Evolutionary conservation across 2,329 filamentous ascomycete species (phyloP).

Genomic region (Trichoderma asperellum): DNA sequence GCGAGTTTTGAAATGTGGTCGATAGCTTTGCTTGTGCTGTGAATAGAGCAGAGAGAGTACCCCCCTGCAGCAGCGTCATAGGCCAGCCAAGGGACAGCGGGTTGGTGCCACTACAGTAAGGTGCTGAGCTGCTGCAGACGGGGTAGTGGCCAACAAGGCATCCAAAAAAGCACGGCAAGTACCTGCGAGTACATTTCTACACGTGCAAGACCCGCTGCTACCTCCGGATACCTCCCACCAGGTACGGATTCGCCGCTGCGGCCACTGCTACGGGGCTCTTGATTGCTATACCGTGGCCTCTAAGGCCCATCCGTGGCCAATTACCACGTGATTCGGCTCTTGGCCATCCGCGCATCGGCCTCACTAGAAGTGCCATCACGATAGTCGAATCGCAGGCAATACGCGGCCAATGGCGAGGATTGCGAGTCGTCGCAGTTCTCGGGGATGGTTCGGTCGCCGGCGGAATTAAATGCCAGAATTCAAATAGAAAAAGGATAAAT

Average conservation of each 20-base stretch:
- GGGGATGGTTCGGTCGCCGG: conserved; percentile 4
- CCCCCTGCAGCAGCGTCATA: conserved; percentile 35
- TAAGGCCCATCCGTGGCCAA: background rate
- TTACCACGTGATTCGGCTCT: conserved; percentile 28
- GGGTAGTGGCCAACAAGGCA: background rate
- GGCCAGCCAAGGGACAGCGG: background rate
- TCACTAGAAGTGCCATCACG: background rate
- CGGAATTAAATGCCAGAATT: background rate
- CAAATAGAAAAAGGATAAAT: background rate
- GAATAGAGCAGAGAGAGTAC: background rate
- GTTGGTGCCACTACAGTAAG: background rate
- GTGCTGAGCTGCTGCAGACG: conserved; percentile 11
- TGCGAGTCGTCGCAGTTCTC: background rate
- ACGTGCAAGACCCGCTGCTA: background rate
- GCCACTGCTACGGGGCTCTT: background rate
- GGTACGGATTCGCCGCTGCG: background rate
- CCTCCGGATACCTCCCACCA: background rate
- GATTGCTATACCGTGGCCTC: conserved; percentile 21
- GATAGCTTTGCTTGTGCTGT: conserved; percentile 25
- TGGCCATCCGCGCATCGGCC: conserved; percentile 5
- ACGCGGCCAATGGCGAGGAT: background rate
- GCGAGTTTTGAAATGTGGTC: conserved; percentile 39
- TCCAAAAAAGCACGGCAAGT: background rate
- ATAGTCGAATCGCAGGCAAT: background rate
- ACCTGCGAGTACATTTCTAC: background rate